phyloP scores from a whole-genome alignment of 768 basidiomycete species.

The Cubamyces lactineus region DNA sequence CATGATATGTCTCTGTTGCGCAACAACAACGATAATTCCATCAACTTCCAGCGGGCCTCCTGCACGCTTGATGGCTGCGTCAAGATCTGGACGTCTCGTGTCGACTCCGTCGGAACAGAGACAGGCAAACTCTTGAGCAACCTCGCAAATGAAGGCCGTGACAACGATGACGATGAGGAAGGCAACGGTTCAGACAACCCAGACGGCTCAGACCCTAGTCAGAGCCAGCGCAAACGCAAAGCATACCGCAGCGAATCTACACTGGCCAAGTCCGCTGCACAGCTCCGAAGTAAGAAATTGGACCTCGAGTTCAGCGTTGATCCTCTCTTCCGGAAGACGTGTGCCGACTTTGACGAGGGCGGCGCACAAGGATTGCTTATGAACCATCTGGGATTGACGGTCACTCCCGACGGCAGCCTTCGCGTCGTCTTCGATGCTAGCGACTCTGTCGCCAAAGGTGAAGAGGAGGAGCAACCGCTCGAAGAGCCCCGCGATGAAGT shows the following conservation, averaged over 20 bases:
- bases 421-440: conserved; percentile 96
- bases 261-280: conserved; percentile 82
- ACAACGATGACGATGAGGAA: conserved; percentile 61
- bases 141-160: conserved; percentile 67
- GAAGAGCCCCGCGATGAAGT: conserved; percentile 73
- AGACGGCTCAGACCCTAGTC: conserved; percentile 66
- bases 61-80: conserved; percentile 98
- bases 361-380: conserved; percentile 94
- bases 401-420: conserved; percentile 79
- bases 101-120: conserved; percentile 95
- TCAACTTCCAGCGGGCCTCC: conserved; percentile 99
- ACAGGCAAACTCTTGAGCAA: conserved; percentile 95
- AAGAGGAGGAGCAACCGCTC: conserved; percentile 68
- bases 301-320: conserved; percentile 97
- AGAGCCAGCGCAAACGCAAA: conserved; percentile 62
- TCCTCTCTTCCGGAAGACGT: conserved; percentile 96
- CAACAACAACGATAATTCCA: conserved; percentile 91
- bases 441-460: conserved; percentile 79
- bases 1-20: conserved; percentile 96
- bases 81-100: conserved; percentile 98
- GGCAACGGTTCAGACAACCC: conserved; percentile 60
- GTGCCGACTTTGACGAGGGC: conserved; percentile 98
- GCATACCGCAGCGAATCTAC: conserved; percentile 76
- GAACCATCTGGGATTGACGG: conserved; percentile 87
- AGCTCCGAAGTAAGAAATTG: conserved; percentile 87